Percentiles rank a stretch among this genome's conserved stretches.
These are phyloP conservation scores for Alternaria infectoria DNA, from an alignment of 2,329 filamentous ascomycete genomes.

Conservation along the genomic window DNA sequence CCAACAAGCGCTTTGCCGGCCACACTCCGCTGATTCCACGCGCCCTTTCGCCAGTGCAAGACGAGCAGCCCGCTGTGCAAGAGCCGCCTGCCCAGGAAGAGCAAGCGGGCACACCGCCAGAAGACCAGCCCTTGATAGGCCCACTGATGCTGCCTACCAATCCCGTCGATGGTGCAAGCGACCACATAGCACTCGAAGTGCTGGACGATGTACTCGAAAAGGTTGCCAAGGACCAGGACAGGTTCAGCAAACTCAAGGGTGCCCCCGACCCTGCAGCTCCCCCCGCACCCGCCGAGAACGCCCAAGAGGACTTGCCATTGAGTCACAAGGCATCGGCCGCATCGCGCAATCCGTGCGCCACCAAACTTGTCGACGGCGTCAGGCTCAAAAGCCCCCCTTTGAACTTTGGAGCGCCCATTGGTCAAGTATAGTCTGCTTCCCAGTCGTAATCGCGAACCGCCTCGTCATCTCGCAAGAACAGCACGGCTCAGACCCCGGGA, in stretches of 20 bases:
- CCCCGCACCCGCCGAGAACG: neutral
- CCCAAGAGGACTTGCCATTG: conserved; percentile 8
- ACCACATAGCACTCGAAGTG: conserved; percentile 37
- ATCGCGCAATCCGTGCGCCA: conserved; percentile 23
- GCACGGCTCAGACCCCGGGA: neutral
- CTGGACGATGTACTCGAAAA: conserved; percentile 36
- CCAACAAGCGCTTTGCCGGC: conserved; percentile 45
- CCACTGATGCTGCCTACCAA: conserved; percentile 42
- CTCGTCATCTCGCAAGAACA: neutral
- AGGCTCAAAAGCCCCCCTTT: conserved; percentile 42
- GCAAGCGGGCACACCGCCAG: conserved; percentile 22
- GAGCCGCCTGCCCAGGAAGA: conserved; percentile 17
- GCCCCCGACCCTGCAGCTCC: conserved; percentile 14
- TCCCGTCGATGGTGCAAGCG: conserved; percentile 38
- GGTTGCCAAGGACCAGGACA: conserved; percentile 30
- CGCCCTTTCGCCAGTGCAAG: conserved; percentile 18
- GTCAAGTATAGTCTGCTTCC: conserved; percentile 23
- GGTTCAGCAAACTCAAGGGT: conserved; percentile 23
- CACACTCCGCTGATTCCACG: conserved; percentile 45
- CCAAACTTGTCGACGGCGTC: conserved; percentile 41
- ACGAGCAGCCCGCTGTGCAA: conserved; percentile 11
- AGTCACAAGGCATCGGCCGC: conserved; percentile 32
- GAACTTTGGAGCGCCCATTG: conserved; percentile 46
- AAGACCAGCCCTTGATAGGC: conserved; percentile 34
- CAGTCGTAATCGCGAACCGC: neutral